A percentile compares a stretch with the other conserved stretches of the same genome.
These are phyloP conservation scores for Hysterium pulicare DNA, from an alignment of 2,329 filamentous ascomycete genomes.

Conservation along the genomic window DNA sequence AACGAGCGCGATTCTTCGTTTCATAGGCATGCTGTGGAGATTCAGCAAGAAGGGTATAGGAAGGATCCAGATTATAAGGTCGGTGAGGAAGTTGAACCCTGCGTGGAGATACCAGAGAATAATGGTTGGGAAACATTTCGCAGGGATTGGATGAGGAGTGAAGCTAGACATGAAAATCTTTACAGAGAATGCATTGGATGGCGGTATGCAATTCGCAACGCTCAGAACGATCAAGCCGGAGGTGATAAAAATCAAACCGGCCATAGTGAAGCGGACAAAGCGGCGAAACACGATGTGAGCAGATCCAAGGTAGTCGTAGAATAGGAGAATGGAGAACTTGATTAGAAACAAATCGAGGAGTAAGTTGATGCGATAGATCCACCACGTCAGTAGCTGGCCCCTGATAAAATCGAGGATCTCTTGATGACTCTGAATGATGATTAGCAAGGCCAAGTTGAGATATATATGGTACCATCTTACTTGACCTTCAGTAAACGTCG, in stretches of 20 bases:
- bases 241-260: constrained; percentile 18
- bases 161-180: constrained; percentile 18
- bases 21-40: constrained; percentile 42
- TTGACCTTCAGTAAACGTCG: constrained; percentile 12
- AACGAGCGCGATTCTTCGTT: constrained; percentile 50
- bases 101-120: constrained; percentile 35
- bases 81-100: constrained; percentile 40
- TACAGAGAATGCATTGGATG: constrained; percentile 24
- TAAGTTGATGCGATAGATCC: constrained; percentile 28
- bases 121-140: constrained; percentile 23
- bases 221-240: constrained; percentile 26
- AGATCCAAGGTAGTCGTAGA: constrained; percentile 29
- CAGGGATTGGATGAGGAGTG: constrained; percentile 11
- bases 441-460: background rate
- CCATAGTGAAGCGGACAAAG: constrained; percentile 19
- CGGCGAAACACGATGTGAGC: constrained; percentile 24
- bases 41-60: constrained; percentile 44
- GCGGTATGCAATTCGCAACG: constrained; percentile 25
- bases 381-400: constrained; percentile 17
- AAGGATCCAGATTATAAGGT: constrained; percentile 41
- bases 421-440: constrained; percentile 11
- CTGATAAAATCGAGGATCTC: constrained; percentile 10
- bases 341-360: constrained; percentile 27
- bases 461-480: constrained; percentile 8
- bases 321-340: constrained; percentile 32